Evolutionary conservation across 441 rosid genomes (phyloP).

Genomic region (Metrosideros polymorpha): DNA sequence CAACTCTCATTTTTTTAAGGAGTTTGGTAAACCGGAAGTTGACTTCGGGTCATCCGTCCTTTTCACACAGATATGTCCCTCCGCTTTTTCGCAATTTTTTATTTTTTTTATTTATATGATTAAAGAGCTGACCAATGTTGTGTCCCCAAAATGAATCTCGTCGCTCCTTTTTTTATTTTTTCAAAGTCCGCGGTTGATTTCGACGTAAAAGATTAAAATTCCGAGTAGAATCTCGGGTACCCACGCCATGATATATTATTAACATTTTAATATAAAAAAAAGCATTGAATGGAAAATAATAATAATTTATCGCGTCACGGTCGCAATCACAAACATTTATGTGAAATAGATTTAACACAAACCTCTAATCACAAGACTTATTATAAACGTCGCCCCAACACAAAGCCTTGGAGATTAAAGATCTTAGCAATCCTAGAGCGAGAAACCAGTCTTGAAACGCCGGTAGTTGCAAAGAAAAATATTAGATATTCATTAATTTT

Average conservation of each 20-base stretch:
- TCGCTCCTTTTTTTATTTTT: background rate
- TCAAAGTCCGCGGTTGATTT: background rate
- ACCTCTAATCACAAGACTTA: accelerated
- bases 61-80: background rate
- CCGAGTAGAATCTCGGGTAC: background rate
- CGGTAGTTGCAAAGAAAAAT: background rate
- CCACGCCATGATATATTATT: accelerated
- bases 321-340: background rate
- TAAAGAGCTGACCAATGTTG: background rate
- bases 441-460: background rate
- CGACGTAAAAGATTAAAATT: too few relatives aligned
- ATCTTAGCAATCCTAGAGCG: background rate
- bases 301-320: accelerated
- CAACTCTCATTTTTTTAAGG: background rate
- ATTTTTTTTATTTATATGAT: background rate
- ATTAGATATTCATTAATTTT: background rate
- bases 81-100: background rate
- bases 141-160: background rate
- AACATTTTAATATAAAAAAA: background rate
- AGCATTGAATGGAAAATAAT: background rate
- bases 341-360: accelerated
- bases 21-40: background rate
- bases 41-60: background rate
- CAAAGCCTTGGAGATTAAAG: too few relatives aligned
- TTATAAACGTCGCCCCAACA: accelerated